Evolutionary conservation across 2,329 filamentous ascomycete species (phyloP), one percentile per base, ranked within the genome.

Genomic region (Claviceps sorghi): DNA sequence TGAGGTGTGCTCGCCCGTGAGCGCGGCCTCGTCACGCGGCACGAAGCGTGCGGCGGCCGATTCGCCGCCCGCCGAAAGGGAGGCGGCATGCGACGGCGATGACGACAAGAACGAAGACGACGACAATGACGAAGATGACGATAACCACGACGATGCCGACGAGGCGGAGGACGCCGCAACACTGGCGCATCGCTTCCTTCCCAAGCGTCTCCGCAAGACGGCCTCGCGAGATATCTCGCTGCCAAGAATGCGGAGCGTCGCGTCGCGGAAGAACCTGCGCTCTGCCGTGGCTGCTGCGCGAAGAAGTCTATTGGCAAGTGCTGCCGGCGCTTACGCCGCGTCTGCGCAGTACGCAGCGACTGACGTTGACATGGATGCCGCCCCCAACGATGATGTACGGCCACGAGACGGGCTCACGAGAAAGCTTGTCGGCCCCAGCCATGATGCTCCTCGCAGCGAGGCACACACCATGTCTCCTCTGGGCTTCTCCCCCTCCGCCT

Each of bases 151-250:
- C 11, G 22, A 45, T 3, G 42, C 13, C 10, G 53, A 54, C 15
- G 57, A 53, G 50, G 54, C 54, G 49, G 53, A 58, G 42, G 52
- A 62, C 19, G 46, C 48, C 19, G 53, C 54, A 1, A 52, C 57
- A 19, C 62, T 59, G 51, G 56, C 56, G 56, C 61, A 55, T 38
- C 55, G 52, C 48, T 50, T 56, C 19, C 53, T 57, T 6, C 64
- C 65, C 15, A 66, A 65, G 56, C 78, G 78, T 68, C 65, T 79
- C 48, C 74, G 78, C 52, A 75, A 76, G 65, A 73, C 70, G 8
- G 65, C 72, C 52, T 70, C 71, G n/a, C 65, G 70, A 11, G 65
- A 73, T 55, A 68, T 76, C 55, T 56, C 66, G 51, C 52, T 64
- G 50, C 53, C 66, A 34, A 63, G 63, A 36, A 56, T 71, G 30